Percentiles rank a stretch among this genome's conserved stretches.
phyloP scores from a whole-genome alignment of 1,284 basidiomycete genomes.

The Ganoderma multipileum region DNA sequence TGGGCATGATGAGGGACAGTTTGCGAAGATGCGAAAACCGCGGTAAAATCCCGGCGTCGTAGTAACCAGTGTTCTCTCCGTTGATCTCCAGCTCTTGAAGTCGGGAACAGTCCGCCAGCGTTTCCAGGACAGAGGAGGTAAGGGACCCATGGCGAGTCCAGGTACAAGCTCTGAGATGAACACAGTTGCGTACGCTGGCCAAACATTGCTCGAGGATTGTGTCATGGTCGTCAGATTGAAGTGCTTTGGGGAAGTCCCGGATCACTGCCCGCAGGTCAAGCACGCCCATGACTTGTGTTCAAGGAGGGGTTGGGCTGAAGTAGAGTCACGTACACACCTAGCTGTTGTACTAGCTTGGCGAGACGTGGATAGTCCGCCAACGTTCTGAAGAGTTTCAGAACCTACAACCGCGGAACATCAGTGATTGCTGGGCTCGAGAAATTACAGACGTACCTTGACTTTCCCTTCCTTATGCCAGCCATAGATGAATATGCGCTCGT shows the following conservation, averaged over 20 bases:
- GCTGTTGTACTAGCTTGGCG: constrained; percentile 57
- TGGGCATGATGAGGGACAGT: constrained; percentile 77
- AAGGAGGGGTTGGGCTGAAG: not conserved
- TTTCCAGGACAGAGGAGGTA: constrained; percentile 58
- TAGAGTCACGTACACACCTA: constrained; percentile 50
- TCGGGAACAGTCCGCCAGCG: constrained; percentile 48
- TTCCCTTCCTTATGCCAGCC: constrained; percentile 73
- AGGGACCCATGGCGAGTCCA: constrained; percentile 82
- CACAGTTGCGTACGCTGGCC: constrained; percentile 63
- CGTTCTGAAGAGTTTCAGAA: constrained; percentile 59
- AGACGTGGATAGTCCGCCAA: constrained; percentile 54
- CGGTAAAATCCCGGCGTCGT: constrained; percentile 56
- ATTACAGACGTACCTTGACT: constrained; percentile 55
- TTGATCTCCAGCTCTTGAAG: constrained; percentile 72
- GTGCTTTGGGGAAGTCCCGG: constrained; percentile 66
- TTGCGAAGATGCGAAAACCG: constrained; percentile 49
- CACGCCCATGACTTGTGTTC: constrained; percentile 1
- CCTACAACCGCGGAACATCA: constrained; percentile 44
- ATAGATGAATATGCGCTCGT: constrained; percentile 62
- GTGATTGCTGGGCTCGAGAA: too few relatives aligned
- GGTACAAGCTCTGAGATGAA: constrained; percentile 63
- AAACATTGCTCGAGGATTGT: constrained; percentile 49
- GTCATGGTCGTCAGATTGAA: constrained; percentile 40
- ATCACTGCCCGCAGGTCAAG: constrained; percentile 53
- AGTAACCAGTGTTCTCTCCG: constrained; percentile 61